Evolutionary conservation across 2,329 filamentous ascomycete genomes (phyloP).

Genomic region (Fusarium burgessii): DNA sequence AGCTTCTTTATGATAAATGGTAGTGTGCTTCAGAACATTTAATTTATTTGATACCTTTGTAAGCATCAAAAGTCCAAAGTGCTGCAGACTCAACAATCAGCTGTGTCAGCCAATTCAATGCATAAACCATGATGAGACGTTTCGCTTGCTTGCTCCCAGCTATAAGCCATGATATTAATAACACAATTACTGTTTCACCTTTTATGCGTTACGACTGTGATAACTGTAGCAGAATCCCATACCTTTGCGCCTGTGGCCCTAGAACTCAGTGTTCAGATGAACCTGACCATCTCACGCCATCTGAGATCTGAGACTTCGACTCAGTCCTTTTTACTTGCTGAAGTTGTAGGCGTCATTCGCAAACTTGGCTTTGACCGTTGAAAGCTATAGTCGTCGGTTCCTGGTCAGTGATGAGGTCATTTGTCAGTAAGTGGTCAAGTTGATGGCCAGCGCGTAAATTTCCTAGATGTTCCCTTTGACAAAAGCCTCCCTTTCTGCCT

Average conservation of each 20-base stretch:
- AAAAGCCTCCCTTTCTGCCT: background rate
- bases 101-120: background rate
- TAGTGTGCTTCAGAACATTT: background rate
- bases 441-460: background rate
- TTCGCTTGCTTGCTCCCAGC: background rate
- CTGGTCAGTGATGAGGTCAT: background rate
- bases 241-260: background rate
- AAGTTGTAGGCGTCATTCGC: background rate
- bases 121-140: background rate
- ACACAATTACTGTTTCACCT: constrained; percentile 7
- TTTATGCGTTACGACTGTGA: background rate
- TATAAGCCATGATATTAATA: constrained; percentile 4
- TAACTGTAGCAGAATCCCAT: background rate
- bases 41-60: background rate
- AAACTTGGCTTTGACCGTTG: too few species aligned
- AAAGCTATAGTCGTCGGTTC: background rate
- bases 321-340: background rate
- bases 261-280: background rate
- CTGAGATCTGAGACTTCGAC: background rate
- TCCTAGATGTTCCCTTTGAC: background rate
- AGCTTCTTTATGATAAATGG: background rate
- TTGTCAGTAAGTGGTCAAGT: background rate
- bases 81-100: background rate
- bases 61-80: background rate
- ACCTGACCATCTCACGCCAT: background rate